Evolutionary conservation across 2,329 filamentous ascomycete species (phyloP).

Genomic region (Sporothrix luriei): DNA sequence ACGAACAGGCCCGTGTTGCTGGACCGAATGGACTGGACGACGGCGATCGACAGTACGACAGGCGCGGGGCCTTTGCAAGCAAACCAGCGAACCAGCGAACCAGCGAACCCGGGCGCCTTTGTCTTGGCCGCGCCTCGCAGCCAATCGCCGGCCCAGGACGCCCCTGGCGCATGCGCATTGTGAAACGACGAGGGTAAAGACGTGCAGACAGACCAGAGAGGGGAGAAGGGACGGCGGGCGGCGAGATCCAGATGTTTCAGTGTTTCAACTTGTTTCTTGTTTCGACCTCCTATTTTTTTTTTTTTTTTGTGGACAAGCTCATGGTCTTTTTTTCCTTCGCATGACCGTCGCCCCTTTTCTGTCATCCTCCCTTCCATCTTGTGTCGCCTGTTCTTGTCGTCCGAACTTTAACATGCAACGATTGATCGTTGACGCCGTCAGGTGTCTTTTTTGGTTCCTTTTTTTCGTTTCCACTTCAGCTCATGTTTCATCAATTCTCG

Average conservation of each 20-base stretch:
- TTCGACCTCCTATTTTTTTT: neutral
- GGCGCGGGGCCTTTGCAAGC: constrained; percentile 2
- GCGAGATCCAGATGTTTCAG: constrained; percentile 24
- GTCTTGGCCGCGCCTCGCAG: constrained; percentile 19
- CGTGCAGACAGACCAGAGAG: neutral
- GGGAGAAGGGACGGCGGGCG: constrained; percentile 1
- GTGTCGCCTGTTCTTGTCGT: constrained; percentile 16
- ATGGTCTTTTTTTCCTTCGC: neutral
- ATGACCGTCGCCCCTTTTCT: constrained; percentile 12
- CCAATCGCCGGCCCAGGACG: constrained; percentile 4
- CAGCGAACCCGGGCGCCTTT: neutral
- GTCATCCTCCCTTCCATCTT: neutral
- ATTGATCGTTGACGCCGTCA: neutral
- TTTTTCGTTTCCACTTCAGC: constrained; percentile 6
- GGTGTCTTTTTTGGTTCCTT: neutral
- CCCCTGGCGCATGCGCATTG: constrained; percentile 25
- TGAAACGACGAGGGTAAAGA: constrained; percentile 35
- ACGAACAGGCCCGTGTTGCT: neutral
- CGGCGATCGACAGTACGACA: constrained; percentile 14
- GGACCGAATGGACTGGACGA: constrained; percentile 16
- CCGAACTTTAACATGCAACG: constrained; percentile 17
- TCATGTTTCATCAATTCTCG: neutral
- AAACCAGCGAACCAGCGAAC: too few relatives aligned
- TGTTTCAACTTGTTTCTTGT: constrained; percentile 26
- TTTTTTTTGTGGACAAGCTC: neutral